Conservation (phyloP, 768 basidiomycete species). For the Hysterangium stoloniferum region DNA sequence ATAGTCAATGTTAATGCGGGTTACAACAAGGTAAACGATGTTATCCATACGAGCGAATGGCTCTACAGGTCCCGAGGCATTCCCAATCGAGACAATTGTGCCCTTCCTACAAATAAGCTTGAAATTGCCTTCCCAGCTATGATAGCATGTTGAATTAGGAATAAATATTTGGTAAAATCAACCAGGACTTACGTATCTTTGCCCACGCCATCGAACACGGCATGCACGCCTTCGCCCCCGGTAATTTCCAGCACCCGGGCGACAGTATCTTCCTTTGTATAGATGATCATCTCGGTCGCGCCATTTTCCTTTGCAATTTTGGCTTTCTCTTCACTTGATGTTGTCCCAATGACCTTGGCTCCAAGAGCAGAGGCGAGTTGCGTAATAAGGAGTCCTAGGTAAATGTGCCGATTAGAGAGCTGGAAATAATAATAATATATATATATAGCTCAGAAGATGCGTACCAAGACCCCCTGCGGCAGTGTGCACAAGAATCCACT, state of each 20-base stretch:
- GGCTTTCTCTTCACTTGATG: constrained; percentile 79
- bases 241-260: constrained; percentile 68
- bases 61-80: constrained; percentile 79
- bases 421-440: background rate
- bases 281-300: constrained; percentile 82
- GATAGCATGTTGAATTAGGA: background rate
- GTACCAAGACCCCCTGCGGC: constrained; percentile 81
- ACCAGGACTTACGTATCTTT: constrained; percentile 71
- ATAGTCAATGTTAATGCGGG: background rate
- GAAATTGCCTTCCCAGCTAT: constrained; percentile 73
- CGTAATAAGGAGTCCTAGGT: constrained; percentile 47
- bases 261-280: constrained; percentile 67
- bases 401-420: too few species aligned
- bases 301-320: constrained; percentile 70
- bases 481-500: constrained; percentile 80
- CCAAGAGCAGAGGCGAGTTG: constrained; percentile 69
- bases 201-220: constrained; percentile 92
- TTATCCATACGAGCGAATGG: constrained; percentile 44
- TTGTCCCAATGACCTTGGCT: constrained; percentile 89
- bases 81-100: constrained; percentile 85
- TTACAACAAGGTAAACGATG: background rate
- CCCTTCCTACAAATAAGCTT: constrained; percentile 78
- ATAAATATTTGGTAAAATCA: constrained; percentile 9
- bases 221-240: constrained; percentile 74
- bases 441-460: constrained; percentile 4